Conservation (phyloP, 2,329 filamentous ascomycete genomes). For the Pezicula rhizophila region DNA sequence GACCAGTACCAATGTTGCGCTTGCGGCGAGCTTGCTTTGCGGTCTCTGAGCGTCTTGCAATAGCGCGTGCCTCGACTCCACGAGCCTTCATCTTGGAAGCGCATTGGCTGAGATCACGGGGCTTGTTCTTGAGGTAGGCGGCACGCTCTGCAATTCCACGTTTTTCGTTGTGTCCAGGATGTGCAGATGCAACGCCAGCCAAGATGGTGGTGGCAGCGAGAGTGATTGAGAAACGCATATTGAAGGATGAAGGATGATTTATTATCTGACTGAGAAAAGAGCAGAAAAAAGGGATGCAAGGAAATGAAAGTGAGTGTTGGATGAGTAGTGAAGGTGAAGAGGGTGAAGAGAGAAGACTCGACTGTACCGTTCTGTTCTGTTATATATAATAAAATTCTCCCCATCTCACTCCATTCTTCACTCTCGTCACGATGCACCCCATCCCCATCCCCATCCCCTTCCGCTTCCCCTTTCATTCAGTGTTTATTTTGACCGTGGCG, state of each 20-base stretch:
- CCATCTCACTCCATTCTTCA: neutral
- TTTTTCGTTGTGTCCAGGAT: slow-evolving; percentile 32
- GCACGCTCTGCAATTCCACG: slow-evolving; percentile 29
- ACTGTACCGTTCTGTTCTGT: neutral
- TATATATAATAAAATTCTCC: neutral
- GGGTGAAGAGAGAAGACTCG: neutral
- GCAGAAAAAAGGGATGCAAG: slow-evolving; percentile 3
- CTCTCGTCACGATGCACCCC: neutral
- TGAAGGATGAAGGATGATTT: slow-evolving; percentile 2
- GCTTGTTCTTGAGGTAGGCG: slow-evolving; percentile 28
- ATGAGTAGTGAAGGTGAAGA: neutral
- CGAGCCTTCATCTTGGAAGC: slow-evolving; percentile 32
- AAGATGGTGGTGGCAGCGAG: slow-evolving; percentile 18
- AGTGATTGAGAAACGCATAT: slow-evolving; percentile 28
- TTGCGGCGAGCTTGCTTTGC: slow-evolving; percentile 29
- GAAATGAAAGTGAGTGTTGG: slow-evolving; percentile 4
- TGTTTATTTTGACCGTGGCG: too few species aligned
- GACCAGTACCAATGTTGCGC: slow-evolving; percentile 17
- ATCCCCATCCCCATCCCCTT: too few species aligned
- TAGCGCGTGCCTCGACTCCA: slow-evolving; percentile 28
- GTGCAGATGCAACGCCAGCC: slow-evolving; percentile 22
- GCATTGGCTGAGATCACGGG: slow-evolving; percentile 32
- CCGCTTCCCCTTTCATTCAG: too few species aligned
- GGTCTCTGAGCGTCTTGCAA: slow-evolving; percentile 28
- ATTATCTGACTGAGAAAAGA: neutral